phyloP scores from a whole-genome alignment of 192 early-diverging fungal species.

The Bifiguratus adelaidae region DNA sequence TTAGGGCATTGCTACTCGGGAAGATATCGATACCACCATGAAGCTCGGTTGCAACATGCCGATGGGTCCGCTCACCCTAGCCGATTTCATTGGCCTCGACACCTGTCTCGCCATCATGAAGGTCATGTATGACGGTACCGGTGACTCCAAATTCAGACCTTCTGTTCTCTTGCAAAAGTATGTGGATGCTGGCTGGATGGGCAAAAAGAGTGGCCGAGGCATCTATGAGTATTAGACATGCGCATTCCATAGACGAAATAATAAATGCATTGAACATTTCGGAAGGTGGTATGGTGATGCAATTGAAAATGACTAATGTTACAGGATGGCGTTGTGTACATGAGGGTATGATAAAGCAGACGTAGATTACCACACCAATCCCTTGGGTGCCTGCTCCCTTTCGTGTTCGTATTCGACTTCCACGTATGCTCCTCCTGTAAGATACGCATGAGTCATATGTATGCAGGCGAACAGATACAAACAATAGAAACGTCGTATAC shows the following conservation, averaged over 20 bases:
- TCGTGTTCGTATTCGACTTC: not conserved
- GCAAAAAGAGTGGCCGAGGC: conserved; percentile 83
- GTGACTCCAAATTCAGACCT: conserved; percentile 94
- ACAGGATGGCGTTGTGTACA: no score
- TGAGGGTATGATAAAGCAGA: no score
- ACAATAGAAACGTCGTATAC: not conserved
- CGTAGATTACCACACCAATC: not conserved
- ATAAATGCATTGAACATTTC: no score
- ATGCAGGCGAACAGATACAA: not conserved
- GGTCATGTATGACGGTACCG: conserved; percentile 81
- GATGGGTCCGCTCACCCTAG: conserved; percentile 95
- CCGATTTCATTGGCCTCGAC: conserved; percentile 97
- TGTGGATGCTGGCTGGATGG: conserved; percentile 94
- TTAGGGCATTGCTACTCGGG: conserved; percentile 75
- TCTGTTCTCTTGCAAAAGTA: conserved; percentile 84
- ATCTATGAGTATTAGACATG: conserved; percentile 73
- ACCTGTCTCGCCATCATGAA: conserved; percentile 97
- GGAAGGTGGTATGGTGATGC: no score
- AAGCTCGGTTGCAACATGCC: conserved; percentile 94
- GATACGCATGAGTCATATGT: not conserved
- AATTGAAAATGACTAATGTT: no score
- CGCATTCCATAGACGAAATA: not conserved
- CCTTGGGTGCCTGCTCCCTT: not conserved
- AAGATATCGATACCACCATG: conserved; percentile 99
- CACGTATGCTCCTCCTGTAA: not conserved